Base-by-base conservation (phyloP, 768 basidiomycete species). In the Boletus subcaerulescens region DNA sequence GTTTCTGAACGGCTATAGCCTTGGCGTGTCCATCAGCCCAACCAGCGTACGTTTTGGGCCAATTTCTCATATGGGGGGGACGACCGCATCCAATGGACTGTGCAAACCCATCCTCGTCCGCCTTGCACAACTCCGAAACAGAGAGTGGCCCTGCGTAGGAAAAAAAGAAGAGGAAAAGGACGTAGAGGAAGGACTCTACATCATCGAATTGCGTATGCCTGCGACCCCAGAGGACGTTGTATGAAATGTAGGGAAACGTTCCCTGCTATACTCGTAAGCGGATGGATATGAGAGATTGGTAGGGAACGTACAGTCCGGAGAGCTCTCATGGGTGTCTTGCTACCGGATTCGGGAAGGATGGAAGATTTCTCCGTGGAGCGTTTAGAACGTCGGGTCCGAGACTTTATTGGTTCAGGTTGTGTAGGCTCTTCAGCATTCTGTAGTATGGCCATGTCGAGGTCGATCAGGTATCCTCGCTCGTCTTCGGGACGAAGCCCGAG, bases 381-480 rank as follows among this genome's bases (percentile, higher is more conserved):
- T 14, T 1, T 15, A 12, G 15, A 35, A 35, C 0, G 1, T 14
- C 1, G 35, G 15, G 4, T 1, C 12, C 11, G 12, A 35, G 35
- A 6, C 35, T 22, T 10, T 1, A 22, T 36, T 14, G 41, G 3
- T 9, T 18, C 12, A 6, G 17, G 5, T 14, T 7, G 15, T n/a
- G 44, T 45, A 12, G 36, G 35, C 8, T 45, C 26, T 5, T 53
- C 47, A 8, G 38, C 43, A 33, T 42, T 42, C 42, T 51, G 53
- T 3, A 44, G 17, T 1, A 55, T 53, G 5, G 55, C 57, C 56
- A 56, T 53, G 24, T 74, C 70, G 3, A 73, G 48, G 48, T 72
- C 73, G n/a, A 60, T 71, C 45, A 73, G 18, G 39, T 69, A 73
- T 1, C 70, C 71, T 35, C 56, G 31, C 29, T 48, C 31, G 10